phyloP scores from a whole-genome alignment of 495 filamentous ascomycete species.

The Penicillium flavigenum region DNA sequence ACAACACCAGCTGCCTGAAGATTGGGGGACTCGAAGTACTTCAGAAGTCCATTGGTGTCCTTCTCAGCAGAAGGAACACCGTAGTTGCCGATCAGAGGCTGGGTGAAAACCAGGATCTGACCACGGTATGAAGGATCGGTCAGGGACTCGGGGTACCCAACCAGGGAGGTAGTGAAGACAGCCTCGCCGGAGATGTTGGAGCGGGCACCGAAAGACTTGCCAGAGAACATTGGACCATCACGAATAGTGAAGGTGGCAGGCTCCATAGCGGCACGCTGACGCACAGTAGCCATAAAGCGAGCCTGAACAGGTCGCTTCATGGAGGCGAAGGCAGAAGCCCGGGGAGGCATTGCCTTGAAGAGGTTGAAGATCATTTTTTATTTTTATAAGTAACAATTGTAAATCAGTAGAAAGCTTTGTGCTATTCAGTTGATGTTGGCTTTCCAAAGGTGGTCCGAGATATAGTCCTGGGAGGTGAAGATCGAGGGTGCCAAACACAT shows the following conservation, averaged over 20 bases:
- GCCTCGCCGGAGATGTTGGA: slow-evolving; percentile 91
- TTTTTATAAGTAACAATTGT: slow-evolving; percentile 23
- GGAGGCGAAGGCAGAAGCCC: slow-evolving; percentile 53
- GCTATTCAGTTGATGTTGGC: slow-evolving; percentile 71
- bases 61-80: slow-evolving; percentile 79
- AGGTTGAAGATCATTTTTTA: slow-evolving; percentile 68
- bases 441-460: slow-evolving; percentile 99
- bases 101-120: slow-evolving; percentile 97
- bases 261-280: slow-evolving; percentile 66
- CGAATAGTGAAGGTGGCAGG: slow-evolving; percentile 93
- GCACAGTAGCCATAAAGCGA: slow-evolving; percentile 69
- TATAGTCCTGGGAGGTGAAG: slow-evolving; percentile 99
- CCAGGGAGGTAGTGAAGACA: slow-evolving; percentile 90
- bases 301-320: slow-evolving; percentile 51
- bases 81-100: slow-evolving; percentile 99
- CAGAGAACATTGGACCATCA: slow-evolving; percentile 90
- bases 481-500: slow-evolving; percentile 92
- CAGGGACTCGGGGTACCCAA: slow-evolving; percentile 96
- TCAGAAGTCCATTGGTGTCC: slow-evolving; percentile 75
- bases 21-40: slow-evolving; percentile 94
- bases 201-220: slow-evolving; percentile 89
- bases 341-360: slow-evolving; percentile 54
- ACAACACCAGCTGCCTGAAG: slow-evolving; percentile 96
- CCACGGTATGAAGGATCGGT: slow-evolving; percentile 99
- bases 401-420: slow-evolving; percentile 13